Percentiles rank a stretch among this genome's conserved stretches.
These are phyloP conservation scores for Adansonia madagascariensis DNA, from an alignment of 441 rosid species.

Conservation along the genomic window DNA sequence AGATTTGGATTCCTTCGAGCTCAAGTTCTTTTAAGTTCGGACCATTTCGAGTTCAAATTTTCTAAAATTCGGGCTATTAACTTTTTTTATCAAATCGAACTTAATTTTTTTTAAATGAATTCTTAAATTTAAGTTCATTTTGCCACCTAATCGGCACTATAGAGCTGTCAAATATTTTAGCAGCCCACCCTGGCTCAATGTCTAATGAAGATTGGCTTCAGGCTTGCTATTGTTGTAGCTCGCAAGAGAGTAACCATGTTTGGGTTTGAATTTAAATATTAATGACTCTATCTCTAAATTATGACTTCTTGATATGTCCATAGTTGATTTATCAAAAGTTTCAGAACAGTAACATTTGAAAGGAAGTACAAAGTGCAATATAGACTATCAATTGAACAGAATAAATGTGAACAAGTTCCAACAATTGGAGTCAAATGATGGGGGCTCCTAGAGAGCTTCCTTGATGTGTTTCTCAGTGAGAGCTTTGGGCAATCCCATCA, in stretches of 20 bases:
- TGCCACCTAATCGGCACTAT: not conserved
- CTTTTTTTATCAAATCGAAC: too few relatives aligned
- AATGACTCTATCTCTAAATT: too few relatives aligned
- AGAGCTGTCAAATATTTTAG: not conserved
- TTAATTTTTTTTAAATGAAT: too few relatives aligned
- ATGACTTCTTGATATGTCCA: not conserved
- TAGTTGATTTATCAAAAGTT: not conserved
- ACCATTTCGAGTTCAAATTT: too few relatives aligned
- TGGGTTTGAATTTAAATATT: too few relatives aligned
- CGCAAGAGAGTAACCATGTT: too few relatives aligned
- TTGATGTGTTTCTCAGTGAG: conserved; percentile 50
- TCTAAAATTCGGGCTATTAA: too few relatives aligned
- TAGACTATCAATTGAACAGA: not conserved
- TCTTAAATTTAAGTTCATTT: too few relatives aligned
- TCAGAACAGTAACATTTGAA: not conserved
- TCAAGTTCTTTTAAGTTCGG: too few relatives aligned
- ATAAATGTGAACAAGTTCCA: not conserved
- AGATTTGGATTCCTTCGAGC: too few relatives aligned
- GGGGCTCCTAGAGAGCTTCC: conserved; percentile 40
- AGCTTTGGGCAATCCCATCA: conserved; percentile 73
- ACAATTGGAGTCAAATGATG: not conserved
- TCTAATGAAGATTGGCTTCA: not conserved
- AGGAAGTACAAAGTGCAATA: not conserved
- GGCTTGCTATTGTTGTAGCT: not conserved
- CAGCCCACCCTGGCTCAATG: not conserved